Evolutionary conservation across 1,139 yeast species (phyloP).

Genomic region (Chernovozyma sophiae-reginae): DNA sequence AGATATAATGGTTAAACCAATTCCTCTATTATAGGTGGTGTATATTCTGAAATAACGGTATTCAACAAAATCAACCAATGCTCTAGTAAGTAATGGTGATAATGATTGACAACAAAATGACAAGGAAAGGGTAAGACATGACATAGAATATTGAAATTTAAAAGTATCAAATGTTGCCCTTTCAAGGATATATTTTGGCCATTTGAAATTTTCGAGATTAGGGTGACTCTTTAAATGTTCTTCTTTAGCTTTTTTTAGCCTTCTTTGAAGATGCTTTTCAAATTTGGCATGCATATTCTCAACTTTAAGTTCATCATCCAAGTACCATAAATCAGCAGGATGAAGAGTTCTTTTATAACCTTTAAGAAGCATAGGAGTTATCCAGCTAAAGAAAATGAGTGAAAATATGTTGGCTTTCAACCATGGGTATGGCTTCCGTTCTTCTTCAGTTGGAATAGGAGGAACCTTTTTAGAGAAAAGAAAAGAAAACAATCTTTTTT

Average conservation of each 20-base stretch:
- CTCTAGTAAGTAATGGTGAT: conserved; percentile 39
- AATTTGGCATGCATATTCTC: conserved; percentile 33
- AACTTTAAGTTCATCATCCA: conserved; percentile 39
- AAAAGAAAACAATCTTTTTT: conserved; percentile 29
- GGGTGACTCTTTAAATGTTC: conserved; percentile 22
- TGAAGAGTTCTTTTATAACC: conserved; percentile 43
- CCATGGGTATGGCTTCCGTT: conserved; percentile 39
- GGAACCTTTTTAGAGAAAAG: conserved; percentile 35
- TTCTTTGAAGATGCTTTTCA: conserved; percentile 20
- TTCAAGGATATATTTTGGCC: conserved; percentile 38
- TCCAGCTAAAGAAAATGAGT: conserved; percentile 38
- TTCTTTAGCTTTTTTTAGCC: conserved; percentile 19
- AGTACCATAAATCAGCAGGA: conserved; percentile 37
- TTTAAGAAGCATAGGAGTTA: conserved; percentile 35
- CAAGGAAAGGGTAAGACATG: conserved; percentile 32
- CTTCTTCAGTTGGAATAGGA: conserved; percentile 32
- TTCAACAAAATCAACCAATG: conserved; percentile 40
- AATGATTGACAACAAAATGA: conserved; percentile 38
- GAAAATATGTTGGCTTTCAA: conserved; percentile 19
- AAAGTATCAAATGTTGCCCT: conserved; percentile 37
- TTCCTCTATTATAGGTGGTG: conserved; percentile 30
- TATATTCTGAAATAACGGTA: conserved; percentile 33
- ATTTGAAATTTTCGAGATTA: conserved; percentile 23
- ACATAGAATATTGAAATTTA: conserved; percentile 30
- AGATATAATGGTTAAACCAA: conserved; percentile 41